A percentile compares a stretch with the other conserved stretches of the same genome.
phyloP scores from a whole-genome alignment of 495 filamentous ascomycete genomes.

The Lepidopterella palustris region DNA sequence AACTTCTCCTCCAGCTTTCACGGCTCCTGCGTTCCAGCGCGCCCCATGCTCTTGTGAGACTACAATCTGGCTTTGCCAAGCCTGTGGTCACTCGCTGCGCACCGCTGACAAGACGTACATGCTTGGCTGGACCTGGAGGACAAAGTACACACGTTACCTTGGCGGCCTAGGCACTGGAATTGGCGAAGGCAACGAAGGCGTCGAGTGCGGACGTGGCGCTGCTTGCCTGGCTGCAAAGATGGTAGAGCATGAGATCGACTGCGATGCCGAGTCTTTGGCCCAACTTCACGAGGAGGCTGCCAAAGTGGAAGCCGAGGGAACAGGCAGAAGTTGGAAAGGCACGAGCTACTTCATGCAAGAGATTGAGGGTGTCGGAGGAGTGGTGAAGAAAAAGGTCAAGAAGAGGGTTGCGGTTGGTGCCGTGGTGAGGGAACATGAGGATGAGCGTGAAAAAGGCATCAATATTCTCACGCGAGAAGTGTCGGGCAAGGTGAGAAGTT shows the following conservation, averaged over 20 bases:
- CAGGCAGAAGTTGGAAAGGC: slow-evolving; percentile 36
- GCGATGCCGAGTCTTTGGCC: slow-evolving; percentile 9
- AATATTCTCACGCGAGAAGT: slow-evolving; percentile 52
- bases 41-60: slow-evolving; percentile 64
- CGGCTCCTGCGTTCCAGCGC: slow-evolving; percentile 44
- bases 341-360: slow-evolving; percentile 75
- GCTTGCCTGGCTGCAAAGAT: slow-evolving; percentile 64
- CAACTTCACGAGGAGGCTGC: slow-evolving; percentile 3
- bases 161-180: slow-evolving; percentile 81
- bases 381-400: slow-evolving; percentile 74
- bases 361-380: slow-evolving; percentile 78
- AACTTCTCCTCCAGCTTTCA: slow-evolving; percentile 29
- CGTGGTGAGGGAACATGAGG: slow-evolving; percentile 73
- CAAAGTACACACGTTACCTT: slow-evolving; percentile 70
- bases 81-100: slow-evolving; percentile 64
- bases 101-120: slow-evolving; percentile 67
- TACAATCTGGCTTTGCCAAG: slow-evolving; percentile 71
- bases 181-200: slow-evolving; percentile 79
- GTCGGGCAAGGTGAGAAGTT: slow-evolving; percentile 52
- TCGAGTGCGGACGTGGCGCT: slow-evolving; percentile 68
- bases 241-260: slow-evolving; percentile 70
- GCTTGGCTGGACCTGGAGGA: slow-evolving; percentile 83
- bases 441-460: slow-evolving; percentile 57
- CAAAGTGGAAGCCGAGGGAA: background rate
- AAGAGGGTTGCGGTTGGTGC: slow-evolving; percentile 70